Conservation (phyloP, 2,329 filamentous ascomycete genomes). For the Trichoderma sp. region DNA sequence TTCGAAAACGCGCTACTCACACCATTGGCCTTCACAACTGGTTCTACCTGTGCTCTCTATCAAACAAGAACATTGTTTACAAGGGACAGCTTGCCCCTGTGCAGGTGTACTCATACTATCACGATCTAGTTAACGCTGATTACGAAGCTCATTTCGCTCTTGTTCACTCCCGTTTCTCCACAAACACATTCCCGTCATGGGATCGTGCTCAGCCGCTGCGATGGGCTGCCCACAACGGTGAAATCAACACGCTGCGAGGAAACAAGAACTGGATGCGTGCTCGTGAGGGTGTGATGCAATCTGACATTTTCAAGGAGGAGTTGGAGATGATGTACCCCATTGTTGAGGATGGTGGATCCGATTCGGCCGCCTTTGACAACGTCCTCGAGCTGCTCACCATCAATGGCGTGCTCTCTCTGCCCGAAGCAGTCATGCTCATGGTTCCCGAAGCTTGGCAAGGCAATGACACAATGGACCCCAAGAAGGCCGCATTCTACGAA, state of each 20-base stretch:
- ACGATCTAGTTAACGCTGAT: constrained; percentile 93
- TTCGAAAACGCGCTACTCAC: constrained; percentile 93
- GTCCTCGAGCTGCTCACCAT: constrained; percentile 91
- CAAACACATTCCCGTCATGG: constrained; percentile 98
- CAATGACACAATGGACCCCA: constrained; percentile 85
- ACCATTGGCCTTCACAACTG: constrained; percentile 94
- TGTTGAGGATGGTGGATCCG: constrained; percentile 93
- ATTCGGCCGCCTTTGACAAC: constrained; percentile 96
- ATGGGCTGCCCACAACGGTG: constrained; percentile 97
- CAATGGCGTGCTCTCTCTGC: constrained; percentile 91
- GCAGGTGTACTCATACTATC: constrained; percentile 97
- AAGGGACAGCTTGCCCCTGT: constrained; percentile 93
- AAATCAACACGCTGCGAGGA: constrained; percentile 94
- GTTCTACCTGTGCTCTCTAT: constrained; percentile 97
- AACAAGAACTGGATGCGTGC: constrained; percentile 99
- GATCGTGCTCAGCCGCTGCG: constrained; percentile 93
- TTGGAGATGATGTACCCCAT: constrained; percentile 89
- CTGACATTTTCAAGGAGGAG: constrained; percentile 87
- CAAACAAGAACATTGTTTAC: constrained; percentile 98
- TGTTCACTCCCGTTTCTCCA: constrained; percentile 95
- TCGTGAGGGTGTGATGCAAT: constrained; percentile 91
- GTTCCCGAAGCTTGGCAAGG: constrained; percentile 98
- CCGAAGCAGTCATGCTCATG: constrained; percentile 98
- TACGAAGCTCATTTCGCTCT: constrained; percentile 97
- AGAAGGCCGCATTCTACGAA: constrained; percentile 96